Conservation (phyloP, 768 basidiomycete species). For the Chiua virens region DNA sequence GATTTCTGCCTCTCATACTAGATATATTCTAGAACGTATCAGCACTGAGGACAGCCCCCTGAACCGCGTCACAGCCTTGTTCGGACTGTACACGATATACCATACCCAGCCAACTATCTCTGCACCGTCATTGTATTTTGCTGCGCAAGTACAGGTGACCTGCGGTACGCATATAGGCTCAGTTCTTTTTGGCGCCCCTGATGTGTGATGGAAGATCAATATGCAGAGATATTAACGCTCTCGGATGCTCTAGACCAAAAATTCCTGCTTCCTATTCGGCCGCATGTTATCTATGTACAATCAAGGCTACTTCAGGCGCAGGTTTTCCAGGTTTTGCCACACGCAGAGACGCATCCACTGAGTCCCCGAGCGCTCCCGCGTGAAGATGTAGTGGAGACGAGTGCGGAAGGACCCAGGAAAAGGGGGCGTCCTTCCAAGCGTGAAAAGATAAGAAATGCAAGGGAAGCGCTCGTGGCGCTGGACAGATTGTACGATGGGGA, state of each 20-base stretch:
- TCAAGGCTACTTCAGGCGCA: constrained; percentile 45
- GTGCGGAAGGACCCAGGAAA: constrained; percentile 39
- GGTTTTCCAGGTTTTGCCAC: constrained; percentile 63
- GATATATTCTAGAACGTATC: constrained; percentile 48
- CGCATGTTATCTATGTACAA: constrained; percentile 51
- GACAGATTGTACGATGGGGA: constrained; percentile 46
- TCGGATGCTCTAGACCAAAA: constrained; percentile 44
- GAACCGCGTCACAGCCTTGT: constrained; percentile 59
- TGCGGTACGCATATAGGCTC: constrained; percentile 41
- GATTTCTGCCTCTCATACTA: background rate
- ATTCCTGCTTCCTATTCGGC: constrained; percentile 45
- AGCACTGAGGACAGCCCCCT: constrained; percentile 50
- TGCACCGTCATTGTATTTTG: constrained; percentile 47
- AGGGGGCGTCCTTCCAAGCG: constrained; percentile 65
- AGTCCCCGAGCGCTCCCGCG: constrained; percentile 70
- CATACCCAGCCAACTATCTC: constrained; percentile 62
- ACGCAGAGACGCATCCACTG: constrained; percentile 45
- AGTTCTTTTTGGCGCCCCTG: background rate
- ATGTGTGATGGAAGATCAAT: constrained; percentile 49
- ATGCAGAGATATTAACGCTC: constrained; percentile 47
- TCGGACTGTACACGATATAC: constrained; percentile 70
- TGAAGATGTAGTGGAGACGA: constrained; percentile 53
- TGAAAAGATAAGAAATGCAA: constrained; percentile 56
- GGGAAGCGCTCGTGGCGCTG: constrained; percentile 47
- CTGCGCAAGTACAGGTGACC: constrained; percentile 61